Base-by-base conservation (phyloP, 2,329 filamentous ascomycete species). In the Aphanoascus verrucosus region DNA sequence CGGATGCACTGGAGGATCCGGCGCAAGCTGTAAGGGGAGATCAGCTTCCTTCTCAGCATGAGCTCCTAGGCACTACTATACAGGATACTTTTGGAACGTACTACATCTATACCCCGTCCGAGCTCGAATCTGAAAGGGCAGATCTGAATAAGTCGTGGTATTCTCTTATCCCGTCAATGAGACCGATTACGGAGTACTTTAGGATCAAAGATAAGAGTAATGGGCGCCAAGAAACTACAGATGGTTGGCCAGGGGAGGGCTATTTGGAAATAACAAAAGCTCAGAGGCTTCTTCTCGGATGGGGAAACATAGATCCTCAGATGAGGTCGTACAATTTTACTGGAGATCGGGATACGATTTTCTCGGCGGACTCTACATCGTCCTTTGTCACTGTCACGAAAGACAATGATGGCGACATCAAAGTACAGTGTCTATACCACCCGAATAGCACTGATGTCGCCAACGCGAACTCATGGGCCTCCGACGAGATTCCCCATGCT, bases 211-310 rank as follows among this genome's bases (percentile, higher is more conserved):
- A 65, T 28, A 59, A 69, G 40, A 46, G 59, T 9, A 59, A 65
- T 2, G 69, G 71, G 15, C 59, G 65, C 6, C 67, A 68, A 35
- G 72, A 71, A 17, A 83, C 81, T 0, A 62, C 71, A 0, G 73
- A 82, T 65, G 82, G 82, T 9, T 85, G 82, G 82, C 82, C 82
- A 0, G 77, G 75, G n/a, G 76, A 80, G 58, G 72, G 74, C 17
- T 81, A 75, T 58, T 65, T 83, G 34, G 78, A 81, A 58, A 72
- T 83, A 43, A 69, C 71, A 1, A 68, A 73, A 45, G 71, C 72
- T n/a, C 74, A 74, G 58, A 72, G 82, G 32, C 59, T 84, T 1
- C 61, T 85, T 1, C 63, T 78, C 7, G 73, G 74, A 37, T 81
- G 78, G 62, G 81, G 81, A 1, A 68, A 63, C 0, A 63, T 84